Conservation (phyloP, 2,329 filamentous ascomycete species). For the Colletotrichum magnum region DNA sequence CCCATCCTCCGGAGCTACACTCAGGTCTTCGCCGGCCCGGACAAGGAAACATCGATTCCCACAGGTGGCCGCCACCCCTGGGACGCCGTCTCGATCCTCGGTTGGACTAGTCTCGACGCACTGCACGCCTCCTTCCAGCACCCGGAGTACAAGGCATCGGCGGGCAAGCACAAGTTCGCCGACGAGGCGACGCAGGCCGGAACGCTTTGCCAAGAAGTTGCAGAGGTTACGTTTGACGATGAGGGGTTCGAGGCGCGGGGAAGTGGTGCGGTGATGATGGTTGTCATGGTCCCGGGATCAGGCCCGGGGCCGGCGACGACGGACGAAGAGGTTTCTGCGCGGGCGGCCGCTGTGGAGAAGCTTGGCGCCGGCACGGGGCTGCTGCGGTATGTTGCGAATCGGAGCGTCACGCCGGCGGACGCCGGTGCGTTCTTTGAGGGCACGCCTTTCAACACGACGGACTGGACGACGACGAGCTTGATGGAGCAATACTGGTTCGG, state of each 20-base stretch:
- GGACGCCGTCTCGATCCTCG: constrained; percentile 19
- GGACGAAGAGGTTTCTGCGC: not conserved
- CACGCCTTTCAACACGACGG: constrained; percentile 4
- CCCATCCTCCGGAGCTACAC: constrained; percentile 8
- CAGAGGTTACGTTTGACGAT: not conserved
- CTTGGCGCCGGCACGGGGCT: not conserved
- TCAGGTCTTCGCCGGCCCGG: not conserved
- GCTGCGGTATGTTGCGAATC: constrained; percentile 8
- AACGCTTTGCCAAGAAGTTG: constrained; percentile 6
- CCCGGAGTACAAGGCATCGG: constrained; percentile 16
- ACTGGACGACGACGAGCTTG: constrained; percentile 8
- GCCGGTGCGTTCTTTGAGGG: not conserved
- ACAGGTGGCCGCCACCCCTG: not conserved
- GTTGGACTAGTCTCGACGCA: constrained; percentile 6
- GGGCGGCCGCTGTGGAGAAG: not conserved
- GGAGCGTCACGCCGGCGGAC: not conserved
- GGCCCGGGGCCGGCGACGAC: not conserved
- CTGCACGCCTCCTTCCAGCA: constrained; percentile 1
- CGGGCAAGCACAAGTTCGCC: constrained; percentile 9
- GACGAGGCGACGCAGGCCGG: not conserved
- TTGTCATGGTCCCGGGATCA: not conserved
- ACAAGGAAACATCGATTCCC: not conserved
- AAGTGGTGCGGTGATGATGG: not conserved
- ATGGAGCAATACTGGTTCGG: constrained; percentile 26
- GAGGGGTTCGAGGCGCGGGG: not conserved